Evolutionary conservation across 163 green algal genomes (phyloP).

Genomic region (Picocystis sp.): DNA sequence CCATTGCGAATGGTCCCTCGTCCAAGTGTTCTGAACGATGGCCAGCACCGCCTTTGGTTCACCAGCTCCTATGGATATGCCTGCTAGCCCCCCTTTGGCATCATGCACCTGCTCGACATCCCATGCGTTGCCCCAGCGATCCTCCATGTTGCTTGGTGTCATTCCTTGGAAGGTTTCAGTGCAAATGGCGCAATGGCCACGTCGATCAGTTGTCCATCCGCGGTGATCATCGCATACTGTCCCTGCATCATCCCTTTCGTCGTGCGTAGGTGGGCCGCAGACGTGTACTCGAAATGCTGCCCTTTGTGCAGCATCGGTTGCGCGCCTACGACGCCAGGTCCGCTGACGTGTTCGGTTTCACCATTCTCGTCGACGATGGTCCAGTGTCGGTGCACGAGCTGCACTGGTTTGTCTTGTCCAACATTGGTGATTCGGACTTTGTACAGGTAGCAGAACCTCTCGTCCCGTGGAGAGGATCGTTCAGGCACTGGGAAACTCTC

Average conservation of each 20-base stretch:
- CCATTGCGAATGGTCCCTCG: too few relatives aligned
- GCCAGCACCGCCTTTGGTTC: too few relatives aligned
- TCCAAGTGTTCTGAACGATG: too few relatives aligned
- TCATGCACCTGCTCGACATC: too few relatives aligned
- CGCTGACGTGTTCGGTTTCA: constrained; percentile 35
- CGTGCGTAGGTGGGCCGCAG: constrained; percentile 32
- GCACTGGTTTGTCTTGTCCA: constrained; percentile 18
- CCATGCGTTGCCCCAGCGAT: too few relatives aligned
- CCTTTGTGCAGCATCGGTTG: constrained; percentile 41
- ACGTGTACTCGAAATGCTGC: constrained; percentile 39
- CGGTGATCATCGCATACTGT: constrained; percentile 5
- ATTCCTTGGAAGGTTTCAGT: too few relatives aligned
- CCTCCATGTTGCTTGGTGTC: too few relatives aligned
- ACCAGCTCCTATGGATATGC: too few relatives aligned
- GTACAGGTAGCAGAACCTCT: constrained; percentile 41
- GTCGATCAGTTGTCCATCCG: too few relatives aligned
- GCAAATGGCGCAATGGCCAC: too few relatives aligned
- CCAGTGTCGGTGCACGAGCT: constrained; percentile 38
- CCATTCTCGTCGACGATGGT: constrained; percentile 39
- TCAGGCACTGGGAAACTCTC: constrained; percentile 23
- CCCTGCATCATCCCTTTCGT: constrained; percentile 24
- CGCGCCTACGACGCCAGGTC: constrained; percentile 44
- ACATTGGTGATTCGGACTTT: constrained; percentile 25
- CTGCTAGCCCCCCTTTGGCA: too few relatives aligned
- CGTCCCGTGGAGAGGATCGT: constrained; percentile 19